Base-by-base conservation (phyloP, 441 rosid species). In the Gossypium gossypioides region DNA sequence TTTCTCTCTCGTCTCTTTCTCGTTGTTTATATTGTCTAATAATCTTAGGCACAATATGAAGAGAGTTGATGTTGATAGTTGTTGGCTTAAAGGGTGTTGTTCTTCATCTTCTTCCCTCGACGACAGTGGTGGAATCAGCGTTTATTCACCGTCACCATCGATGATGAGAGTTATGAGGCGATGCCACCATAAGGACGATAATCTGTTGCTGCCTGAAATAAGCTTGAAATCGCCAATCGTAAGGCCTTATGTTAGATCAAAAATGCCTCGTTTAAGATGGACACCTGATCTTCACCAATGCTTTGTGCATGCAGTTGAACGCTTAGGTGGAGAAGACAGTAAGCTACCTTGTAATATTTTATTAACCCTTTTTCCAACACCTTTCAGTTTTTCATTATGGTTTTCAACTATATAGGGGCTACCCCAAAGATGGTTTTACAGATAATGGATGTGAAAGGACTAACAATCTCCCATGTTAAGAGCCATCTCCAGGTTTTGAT, bases 391-490 rank as follows among this genome's bases (percentile, higher is more conserved):
- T 37, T 37, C 44, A 50, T 21, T 32, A 62, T 22, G 34, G 22
- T 15, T 15, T 57, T 74, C 72, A 25, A 9, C 1, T 58, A 12
- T 5, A 13, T 59, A 59, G 91, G 84, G 75, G 91, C 93, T 62
- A 88, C 93, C 5, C 93, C 93, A 2, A 86, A 88, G 76, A 76
- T 85, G 88, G 87, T 88, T 57, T 72, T 86, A 42, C 80, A 88
- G 75, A 75, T 83, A n/a, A 88, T 88, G 91, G 69, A 75, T 78
- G 87, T 84, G 48, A 84, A 72, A 74, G 93, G 89, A 24, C 88
- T 88, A 5, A 80, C 89, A 5, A 84, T 88, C 71, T 82, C 89
- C 73, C 91, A 88, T 68, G 88, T 88, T 6, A 88, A 88, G 81
- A 88, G 93, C 75, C 93, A 86, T 77, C 88, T 88, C 50, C 91